Conservation (phyloP, 2,329 filamentous ascomycete species). For the Calycina herbarum region DNA sequence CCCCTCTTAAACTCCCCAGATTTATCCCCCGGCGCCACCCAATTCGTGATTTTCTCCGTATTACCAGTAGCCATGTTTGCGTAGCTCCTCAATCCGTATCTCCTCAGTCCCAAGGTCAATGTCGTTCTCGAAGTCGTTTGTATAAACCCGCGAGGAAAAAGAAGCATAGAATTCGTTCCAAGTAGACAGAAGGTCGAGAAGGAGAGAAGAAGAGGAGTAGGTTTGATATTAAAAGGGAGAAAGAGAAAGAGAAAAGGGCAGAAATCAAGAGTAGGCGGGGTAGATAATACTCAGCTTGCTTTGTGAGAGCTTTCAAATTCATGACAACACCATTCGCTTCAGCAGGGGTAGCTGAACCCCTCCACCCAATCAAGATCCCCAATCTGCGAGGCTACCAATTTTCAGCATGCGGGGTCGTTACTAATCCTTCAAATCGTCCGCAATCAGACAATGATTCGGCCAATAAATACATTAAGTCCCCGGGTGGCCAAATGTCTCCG, state of each 20-base stretch:
- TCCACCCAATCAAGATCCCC: neutral
- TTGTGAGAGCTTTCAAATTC: slow-evolving; percentile 2
- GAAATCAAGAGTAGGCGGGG: neutral
- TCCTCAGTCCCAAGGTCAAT: slow-evolving; percentile 21
- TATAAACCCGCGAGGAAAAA: neutral
- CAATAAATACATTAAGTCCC: neutral
- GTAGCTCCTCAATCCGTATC: slow-evolving; percentile 23
- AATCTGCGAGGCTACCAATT: neutral
- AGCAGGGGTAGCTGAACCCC: neutral
- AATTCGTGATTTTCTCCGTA: slow-evolving; percentile 68
- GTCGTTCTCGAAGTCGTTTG: too few relatives aligned
- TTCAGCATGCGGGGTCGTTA: slow-evolving; percentile 2
- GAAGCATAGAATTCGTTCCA: neutral
- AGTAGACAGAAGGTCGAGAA: neutral
- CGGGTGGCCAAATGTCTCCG: too few relatives aligned
- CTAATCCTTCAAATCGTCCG: neutral
- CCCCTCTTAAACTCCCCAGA: slow-evolving; percentile 92
- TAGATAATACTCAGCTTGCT: neutral
- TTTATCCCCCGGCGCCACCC: slow-evolving; percentile 76
- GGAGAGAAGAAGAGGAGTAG: neutral
- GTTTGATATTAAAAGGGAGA: neutral
- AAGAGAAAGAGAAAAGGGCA: neutral
- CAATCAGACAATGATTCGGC: neutral
- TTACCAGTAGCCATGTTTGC: slow-evolving; percentile 23
- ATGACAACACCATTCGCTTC: neutral